Evolutionary conservation across 1,284 basidiomycete genomes (phyloP), one percentile per base, ranked within the genome.

Genomic region (Pyrrhoderma lamaoense): DNA sequence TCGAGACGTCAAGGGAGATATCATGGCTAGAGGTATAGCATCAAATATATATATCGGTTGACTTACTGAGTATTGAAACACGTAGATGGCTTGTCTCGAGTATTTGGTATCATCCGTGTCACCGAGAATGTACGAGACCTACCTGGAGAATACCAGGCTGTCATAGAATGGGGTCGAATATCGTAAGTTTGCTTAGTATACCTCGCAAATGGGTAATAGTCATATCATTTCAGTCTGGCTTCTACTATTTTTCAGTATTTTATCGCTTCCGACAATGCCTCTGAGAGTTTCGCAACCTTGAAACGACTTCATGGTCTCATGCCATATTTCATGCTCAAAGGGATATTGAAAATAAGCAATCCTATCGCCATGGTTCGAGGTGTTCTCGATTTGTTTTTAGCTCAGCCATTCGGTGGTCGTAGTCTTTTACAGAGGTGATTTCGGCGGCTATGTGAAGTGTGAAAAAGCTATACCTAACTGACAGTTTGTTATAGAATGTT

Each of bases 281-380:
- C 93, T 2, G 89, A 96, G 59, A 87, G 83, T 9, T 87, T 98
- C 58, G 77, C 89, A 1, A 79, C 82, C 56, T 70, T 99, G 57
- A 99, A 98, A 70, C 80, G 94, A 39, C 80, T 97, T 50, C 96
- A 99, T 64, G 91, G 91, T 1, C 72, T 97, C 53, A 97, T 99
- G 92, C 95, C 95, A 2, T 99, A 99, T 69, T 93, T 98, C 63
- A 83, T 98, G 72, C 79, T 99, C 55, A 95, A 93, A 65, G 79
- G 90, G 4, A 88, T 93, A 16, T 71, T 99, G 56, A 88, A 82
- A 65, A 89, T 99, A 58, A 95, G 90, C 52, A 99, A 98, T 66
- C 95, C 95, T 1, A 86, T 99, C 58, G 80, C 83, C 13, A 99
- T 99, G 95, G 93, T 99, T 60, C 79, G 95, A 58, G 79, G 81